Percentiles rank a stretch among this genome's conserved stretches.
phyloP scores from a whole-genome alignment of 345 rosid genomes.

The Moricandia arvensis region DNA sequence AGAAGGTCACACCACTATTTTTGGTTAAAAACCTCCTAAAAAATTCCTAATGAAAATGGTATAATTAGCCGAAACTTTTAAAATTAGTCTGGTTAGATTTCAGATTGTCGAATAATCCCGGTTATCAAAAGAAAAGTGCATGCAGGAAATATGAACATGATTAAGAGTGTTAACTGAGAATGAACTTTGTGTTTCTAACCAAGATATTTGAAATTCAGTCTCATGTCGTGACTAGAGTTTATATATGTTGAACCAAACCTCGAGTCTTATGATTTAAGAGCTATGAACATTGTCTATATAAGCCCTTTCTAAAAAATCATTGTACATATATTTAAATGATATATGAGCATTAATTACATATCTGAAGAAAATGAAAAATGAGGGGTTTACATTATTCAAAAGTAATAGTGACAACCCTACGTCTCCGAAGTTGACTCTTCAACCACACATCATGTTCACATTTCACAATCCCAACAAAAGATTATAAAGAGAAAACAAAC shows the following conservation, averaged over 20 bases:
- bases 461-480: slow-evolving; percentile 35
- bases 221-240: not conserved
- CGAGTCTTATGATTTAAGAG: slow-evolving; percentile 1
- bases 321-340: too few species aligned
- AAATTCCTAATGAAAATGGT: too few species aligned
- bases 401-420: slow-evolving; percentile 35
- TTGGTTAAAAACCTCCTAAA: too few species aligned
- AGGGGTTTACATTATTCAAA: not conserved
- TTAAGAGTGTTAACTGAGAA: not conserved
- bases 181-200: not conserved
- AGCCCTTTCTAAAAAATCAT: too few species aligned
- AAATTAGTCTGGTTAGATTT: too few species aligned
- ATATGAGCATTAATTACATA: slow-evolving; percentile 18
- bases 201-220: not conserved
- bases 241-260: not conserved
- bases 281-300: slow-evolving; percentile 5
- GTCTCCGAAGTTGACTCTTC: slow-evolving; percentile 38
- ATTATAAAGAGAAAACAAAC: slow-evolving; percentile 20
- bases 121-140: too few species aligned
- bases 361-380: slow-evolving; percentile 10
- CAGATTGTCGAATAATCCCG: too few species aligned
- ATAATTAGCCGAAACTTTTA: too few species aligned
- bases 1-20: too few species aligned
- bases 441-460: slow-evolving; percentile 41
- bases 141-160: not conserved